Base-by-base conservation (phyloP, 1,284 basidiomycete genomes). In the Bondarzewia mesenterica region DNA sequence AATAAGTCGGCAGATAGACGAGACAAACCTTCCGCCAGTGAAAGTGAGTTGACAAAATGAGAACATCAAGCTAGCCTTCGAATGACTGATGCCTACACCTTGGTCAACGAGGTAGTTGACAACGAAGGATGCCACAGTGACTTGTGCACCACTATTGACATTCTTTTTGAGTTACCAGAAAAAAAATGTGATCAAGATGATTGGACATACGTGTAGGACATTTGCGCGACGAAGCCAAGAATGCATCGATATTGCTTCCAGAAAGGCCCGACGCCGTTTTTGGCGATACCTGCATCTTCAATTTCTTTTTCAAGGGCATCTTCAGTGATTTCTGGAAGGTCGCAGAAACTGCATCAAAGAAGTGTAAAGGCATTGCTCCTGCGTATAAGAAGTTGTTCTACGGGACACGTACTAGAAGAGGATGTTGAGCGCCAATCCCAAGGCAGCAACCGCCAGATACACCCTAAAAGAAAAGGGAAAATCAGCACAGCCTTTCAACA, bases 21-120 rank as follows among this genome's bases (percentile, higher is more conserved):
- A 25, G 22, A 51, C 67, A 57, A 64, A 82, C 68, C 82, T 74
- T 53, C 77, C 81, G 44, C 81, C 67, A 7, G 84, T 83, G 67
- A 88, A 89, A 7, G 80, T 80, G 60, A 87, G 74, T 54, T 88
- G 80, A 56, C 79, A 85, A 63, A 82, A 80, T 5, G 82, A 86
- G 59, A 86, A 82, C 47, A 87, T 64, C 48, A 80, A 69, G 42
- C 82, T 79, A 20, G 80, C 84, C 47, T 64, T 63, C 2, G 77
- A 62, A 45, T 74, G 66, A 46, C 59, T 58, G 58, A 82, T 75
- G n/a, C 77, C 75, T 38, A 82, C 62, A n/a, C 74, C 75, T 54
- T 80, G 78, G 46, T 83, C 81, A 21, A 71, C 63, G 44, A 84
- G 72, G 62, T 75, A 86, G 70, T 85, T 85, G 54, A 89, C 77